Base-by-base conservation (phyloP, 2,329 filamentous ascomycete genomes). In the Penicillium carneum region DNA sequence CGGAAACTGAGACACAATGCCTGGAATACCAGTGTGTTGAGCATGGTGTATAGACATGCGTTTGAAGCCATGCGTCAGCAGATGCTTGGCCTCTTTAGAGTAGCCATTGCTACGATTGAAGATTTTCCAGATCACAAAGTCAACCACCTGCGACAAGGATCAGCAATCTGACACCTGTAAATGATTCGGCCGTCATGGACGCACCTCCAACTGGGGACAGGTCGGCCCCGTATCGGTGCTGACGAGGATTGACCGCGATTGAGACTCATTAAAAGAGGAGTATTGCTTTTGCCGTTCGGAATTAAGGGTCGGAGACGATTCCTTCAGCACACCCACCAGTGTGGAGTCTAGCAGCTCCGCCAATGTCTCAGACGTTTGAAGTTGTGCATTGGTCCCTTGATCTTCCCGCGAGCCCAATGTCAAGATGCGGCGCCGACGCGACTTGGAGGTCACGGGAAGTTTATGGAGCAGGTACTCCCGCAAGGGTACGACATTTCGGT, bases 11-110 rank as follows among this genome's bases (percentile, higher is more conserved):
- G 82, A 83, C 59, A 85, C 84, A 8, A 96, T 72, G 0, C 90
- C 92, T 0, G 88, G 89, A 43, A 95, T 88, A 8, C 69, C 74
- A 36, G 81, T 81, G 10, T 78, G 73, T 4, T 76, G 66, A 3
- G 77, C 72, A 47, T 74, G 72, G 47, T 74, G 68, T 4, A 68
- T 67, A 9, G 69, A 71, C 39, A 73, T 69, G 39, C 66, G 86
- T 69, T 89, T 87, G 69, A 89, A 96, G 26, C 94, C 94, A 81
- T 96, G 89, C 68, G 92, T 93, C 4, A 99, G 84, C 5, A 97
- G 71, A 77, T 97, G 91, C 52, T 86, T 84, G 1, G 90, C 88
- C 71, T 84, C 86, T 51, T 81, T 75, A 61, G 77, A 78, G 20
- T 74, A 73, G 34, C 82, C 79, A 16, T 81, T 77, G 23, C 18